Percentiles rank a stretch among this genome's conserved stretches.
Conservation (phyloP, 202 grass and related monocot species). For the Zoysia matrella region DNA sequence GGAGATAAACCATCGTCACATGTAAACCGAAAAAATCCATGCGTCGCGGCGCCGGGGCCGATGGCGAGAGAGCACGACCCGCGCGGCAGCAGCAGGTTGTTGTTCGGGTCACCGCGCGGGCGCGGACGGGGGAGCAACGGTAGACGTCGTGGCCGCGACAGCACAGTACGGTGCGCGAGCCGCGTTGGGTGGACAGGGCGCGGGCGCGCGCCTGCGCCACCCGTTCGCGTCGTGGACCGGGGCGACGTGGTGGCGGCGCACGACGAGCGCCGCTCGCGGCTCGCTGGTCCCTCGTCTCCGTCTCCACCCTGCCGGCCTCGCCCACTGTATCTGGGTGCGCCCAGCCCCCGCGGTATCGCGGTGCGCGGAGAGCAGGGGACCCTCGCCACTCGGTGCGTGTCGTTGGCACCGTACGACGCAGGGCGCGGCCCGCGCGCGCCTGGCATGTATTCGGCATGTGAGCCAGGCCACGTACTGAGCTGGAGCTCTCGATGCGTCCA, state of each 20-base stretch:
- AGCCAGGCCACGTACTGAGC: neutral
- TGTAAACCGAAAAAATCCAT: neutral
- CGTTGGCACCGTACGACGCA: neutral
- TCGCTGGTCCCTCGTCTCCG: neutral
- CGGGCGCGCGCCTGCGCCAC: slow-evolving; percentile 21
- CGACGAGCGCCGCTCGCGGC: neutral
- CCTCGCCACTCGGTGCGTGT: neutral
- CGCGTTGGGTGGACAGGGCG: slow-evolving; percentile 46
- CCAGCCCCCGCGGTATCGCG: too few relatives aligned
- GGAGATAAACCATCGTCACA: neutral
- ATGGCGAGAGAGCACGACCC: neutral
- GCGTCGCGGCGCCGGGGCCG: neutral
- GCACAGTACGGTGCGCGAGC: slow-evolving; percentile 3
- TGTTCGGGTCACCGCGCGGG: neutral
- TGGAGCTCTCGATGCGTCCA: slow-evolving; percentile 3
- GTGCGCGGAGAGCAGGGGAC: too few relatives aligned
- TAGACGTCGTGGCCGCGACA: slow-evolving; percentile 42
- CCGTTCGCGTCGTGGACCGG: neutral
- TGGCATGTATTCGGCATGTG: neutral
- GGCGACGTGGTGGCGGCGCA: neutral
- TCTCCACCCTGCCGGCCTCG: too few relatives aligned
- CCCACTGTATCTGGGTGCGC: too few relatives aligned
- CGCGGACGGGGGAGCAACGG: neutral
- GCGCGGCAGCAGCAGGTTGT: neutral
- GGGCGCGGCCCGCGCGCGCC: too few relatives aligned